Evolutionary conservation across 495 filamentous ascomycete species (phyloP), one percentile per base, ranked within the genome.

Genomic region (Penicillium mononematosum): DNA sequence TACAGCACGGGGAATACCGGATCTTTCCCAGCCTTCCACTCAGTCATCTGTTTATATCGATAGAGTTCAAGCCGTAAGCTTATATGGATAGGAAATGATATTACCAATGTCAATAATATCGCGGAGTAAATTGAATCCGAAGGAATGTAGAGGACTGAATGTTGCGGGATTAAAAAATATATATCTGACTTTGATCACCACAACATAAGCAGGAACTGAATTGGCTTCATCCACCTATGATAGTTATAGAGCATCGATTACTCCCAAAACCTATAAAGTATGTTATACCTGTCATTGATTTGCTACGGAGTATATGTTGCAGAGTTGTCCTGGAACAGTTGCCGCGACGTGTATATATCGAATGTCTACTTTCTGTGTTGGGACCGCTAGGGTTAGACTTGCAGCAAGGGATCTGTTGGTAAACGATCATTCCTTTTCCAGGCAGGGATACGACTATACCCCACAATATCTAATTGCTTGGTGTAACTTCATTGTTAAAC

Each of bases 361-460:
- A 16, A 12, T 9, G 20, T 41, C 17, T 19, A 9, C 11, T 11
- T 22, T 29, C 20, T 2, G 38, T 12, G 6, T 14, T 29, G n/a
- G 12, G 10, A 4, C 7, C 1, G 20, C 29, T 14, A 20, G 16
- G 1, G 12, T 11, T n/a, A 11, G 32, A 47, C 12, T 20, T 17
- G 31, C 32, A 17, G 41, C 44, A 46, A 55, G 53, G 53, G 53
- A 34, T 29, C 39, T 55, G 53, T 55, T 55, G 19, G 10, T 27
- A 45, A 22, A 39, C 0, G 41, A 36, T 45, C 39, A 53, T 53
- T 45, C 11, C 29, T 45, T 4, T 32, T 31, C 24, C 19, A 16
- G 12, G 42, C 29, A 36, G 19, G 16, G 20, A 36, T n/a, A 11
- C 27, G 27, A n/a, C 27, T 55, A 55, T 38, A 55, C 43, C 52